A percentile compares a stretch with the other conserved stretches of the same genome.
These are phyloP conservation scores for Tolypocladium amazonense DNA, from an alignment of 2,329 filamentous ascomycete species.

Conservation along the genomic window DNA sequence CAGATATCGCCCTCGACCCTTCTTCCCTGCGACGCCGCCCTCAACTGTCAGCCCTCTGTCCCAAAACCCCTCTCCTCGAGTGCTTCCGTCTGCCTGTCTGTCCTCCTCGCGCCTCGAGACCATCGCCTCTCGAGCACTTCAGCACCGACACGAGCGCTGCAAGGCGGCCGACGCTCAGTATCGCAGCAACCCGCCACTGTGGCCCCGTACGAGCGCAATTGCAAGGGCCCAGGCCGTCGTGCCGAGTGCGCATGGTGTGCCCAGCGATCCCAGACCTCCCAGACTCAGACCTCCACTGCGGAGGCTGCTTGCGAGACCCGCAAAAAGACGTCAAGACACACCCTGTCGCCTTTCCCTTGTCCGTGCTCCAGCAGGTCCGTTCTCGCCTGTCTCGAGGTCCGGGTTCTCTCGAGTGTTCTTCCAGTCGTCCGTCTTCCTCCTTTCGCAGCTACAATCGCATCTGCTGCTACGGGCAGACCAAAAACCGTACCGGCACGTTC, in stretches of 20 bases:
- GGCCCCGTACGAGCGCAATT: not conserved
- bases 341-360: slow-evolving; percentile 1
- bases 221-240: not conserved
- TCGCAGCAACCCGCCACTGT: not conserved
- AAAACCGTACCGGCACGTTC: not conserved
- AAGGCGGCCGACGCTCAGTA: not conserved
- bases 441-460: not conserved
- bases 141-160: not conserved
- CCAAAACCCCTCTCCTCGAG: not conserved
- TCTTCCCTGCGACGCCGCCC: not conserved
- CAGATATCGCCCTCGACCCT: not conserved
- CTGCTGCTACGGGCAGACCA: not conserved
- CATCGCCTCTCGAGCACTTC: not conserved
- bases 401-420: not conserved
- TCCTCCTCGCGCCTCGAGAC: not conserved
- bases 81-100: too few species aligned
- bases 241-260: not conserved
- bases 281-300: not conserved
- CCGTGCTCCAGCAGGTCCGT: slow-evolving; percentile 2
- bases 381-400: not conserved
- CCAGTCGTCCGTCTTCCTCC: not conserved
- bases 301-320: not conserved
- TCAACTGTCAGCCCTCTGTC: not conserved
- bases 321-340: slow-evolving; percentile 1
- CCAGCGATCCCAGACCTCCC: not conserved